Evolutionary conservation across 2,329 filamentous ascomycete genomes (phyloP).

Genomic region (Apiospora hydei): DNA sequence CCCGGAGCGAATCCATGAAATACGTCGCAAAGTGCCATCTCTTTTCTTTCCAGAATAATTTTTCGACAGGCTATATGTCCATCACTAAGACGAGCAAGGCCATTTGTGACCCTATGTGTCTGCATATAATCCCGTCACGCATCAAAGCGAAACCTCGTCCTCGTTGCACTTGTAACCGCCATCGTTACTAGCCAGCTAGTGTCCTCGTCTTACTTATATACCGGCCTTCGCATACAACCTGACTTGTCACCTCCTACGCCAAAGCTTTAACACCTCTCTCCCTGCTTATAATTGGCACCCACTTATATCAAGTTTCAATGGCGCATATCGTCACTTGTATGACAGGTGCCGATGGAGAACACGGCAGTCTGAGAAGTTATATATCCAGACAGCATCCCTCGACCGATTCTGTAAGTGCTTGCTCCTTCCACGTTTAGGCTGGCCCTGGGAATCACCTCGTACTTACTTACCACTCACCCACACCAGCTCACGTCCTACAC

Average conservation of each 20-base stretch:
- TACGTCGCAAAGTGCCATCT: slow-evolving; percentile 8
- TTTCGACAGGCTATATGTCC: slow-evolving; percentile 31
- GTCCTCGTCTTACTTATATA: neutral
- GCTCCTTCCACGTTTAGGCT: slow-evolving; percentile 27
- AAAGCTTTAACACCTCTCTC: slow-evolving; percentile 37
- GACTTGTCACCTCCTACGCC: slow-evolving; percentile 38
- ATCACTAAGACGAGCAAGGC: slow-evolving; percentile 33
- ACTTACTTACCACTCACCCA: slow-evolving; percentile 23
- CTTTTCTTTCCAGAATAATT: slow-evolving; percentile 11
- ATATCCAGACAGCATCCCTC: slow-evolving; percentile 58
- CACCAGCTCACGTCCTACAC: slow-evolving; percentile 36
- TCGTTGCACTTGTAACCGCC: slow-evolving; percentile 33
- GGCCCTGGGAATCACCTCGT: neutral
- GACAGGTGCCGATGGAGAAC: slow-evolving; percentile 54
- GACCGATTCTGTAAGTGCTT: slow-evolving; percentile 52
- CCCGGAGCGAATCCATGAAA: slow-evolving; percentile 9
- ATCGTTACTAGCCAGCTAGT: slow-evolving; percentile 28
- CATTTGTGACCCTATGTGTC: slow-evolving; percentile 33
- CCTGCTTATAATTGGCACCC: slow-evolving; percentile 41
- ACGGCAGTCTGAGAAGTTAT: slow-evolving; percentile 51
- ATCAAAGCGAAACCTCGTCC: slow-evolving; percentile 29
- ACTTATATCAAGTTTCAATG: slow-evolving; percentile 52
- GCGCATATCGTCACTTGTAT: slow-evolving; percentile 69
- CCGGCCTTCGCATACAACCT: slow-evolving; percentile 33
- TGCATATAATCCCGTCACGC: slow-evolving; percentile 37